These are phyloP conservation scores for Pseudocercospora pini-densiflorae DNA, from an alignment of 2,329 filamentous ascomycete genomes.

Conservation along the genomic window DNA sequence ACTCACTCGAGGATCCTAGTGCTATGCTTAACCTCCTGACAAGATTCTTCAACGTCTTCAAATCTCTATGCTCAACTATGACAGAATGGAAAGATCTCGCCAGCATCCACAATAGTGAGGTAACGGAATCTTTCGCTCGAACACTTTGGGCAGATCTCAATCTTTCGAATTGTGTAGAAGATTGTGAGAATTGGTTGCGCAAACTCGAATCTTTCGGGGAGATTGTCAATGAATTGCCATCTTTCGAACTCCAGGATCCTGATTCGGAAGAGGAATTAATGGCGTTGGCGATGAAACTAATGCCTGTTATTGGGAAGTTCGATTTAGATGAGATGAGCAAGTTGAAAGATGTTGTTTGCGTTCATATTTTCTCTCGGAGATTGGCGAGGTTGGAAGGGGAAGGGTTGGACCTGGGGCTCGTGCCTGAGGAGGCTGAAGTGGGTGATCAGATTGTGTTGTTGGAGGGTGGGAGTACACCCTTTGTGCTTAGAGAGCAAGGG, in stretches of 20 bases:
- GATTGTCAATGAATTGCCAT: background rate
- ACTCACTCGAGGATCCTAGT: background rate
- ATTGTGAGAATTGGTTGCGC: background rate
- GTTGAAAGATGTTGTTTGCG: background rate
- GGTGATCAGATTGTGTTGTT: background rate
- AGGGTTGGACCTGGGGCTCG: background rate
- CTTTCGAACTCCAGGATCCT: background rate
- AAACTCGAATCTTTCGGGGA: background rate
- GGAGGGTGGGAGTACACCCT: constrained; percentile 6
- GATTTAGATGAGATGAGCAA: constrained; percentile 7
- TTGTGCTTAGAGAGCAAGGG: background rate
- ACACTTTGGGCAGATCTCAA: constrained; percentile 4
- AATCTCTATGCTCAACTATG: background rate
- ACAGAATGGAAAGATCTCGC: background rate
- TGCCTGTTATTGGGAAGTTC: background rate
- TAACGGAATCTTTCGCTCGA: background rate
- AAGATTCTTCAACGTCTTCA: background rate
- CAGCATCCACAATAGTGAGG: background rate
- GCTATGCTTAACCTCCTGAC: background rate
- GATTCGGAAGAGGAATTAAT: background rate
- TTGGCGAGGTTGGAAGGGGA: constrained; percentile 2
- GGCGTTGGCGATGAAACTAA: background rate
- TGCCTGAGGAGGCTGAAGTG: background rate
- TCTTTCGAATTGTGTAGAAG: background rate
- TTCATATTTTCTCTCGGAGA: constrained; percentile 11